Conservation (phyloP, 345 rosid genomes). For the Salix dunnii region DNA sequence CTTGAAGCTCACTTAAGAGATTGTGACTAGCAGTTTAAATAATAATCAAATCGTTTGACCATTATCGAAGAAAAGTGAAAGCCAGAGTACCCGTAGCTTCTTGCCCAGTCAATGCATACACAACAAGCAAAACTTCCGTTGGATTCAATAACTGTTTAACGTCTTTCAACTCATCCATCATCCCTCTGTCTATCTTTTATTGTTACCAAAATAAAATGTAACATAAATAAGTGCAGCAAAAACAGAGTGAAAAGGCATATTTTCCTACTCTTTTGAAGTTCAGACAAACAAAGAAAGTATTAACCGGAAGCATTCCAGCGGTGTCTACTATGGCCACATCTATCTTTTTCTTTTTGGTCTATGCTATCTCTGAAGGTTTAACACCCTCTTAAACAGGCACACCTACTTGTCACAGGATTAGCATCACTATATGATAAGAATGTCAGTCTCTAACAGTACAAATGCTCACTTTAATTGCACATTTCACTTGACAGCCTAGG, state of each 20-base stretch:
- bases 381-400: constrained; percentile 85
- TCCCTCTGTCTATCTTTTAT: constrained; percentile 78
- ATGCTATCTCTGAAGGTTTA: constrained; percentile 78
- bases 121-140: constrained; percentile 90
- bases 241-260: not conserved
- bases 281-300: not conserved
- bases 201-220: constrained; percentile 1
- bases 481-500: constrained; percentile 3
- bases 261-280: not conserved
- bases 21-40: not conserved
- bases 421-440: not conserved
- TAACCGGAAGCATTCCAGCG: constrained; percentile 97
- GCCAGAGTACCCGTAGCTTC: constrained; percentile 80
- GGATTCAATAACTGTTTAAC: constrained; percentile 80
- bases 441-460: not conserved
- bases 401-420: constrained; percentile 62
- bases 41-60: not conserved
- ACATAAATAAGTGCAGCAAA: not conserved
- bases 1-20: not conserved
- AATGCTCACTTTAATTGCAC: not conserved
- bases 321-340: constrained; percentile 94
- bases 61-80: not conserved
- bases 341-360: constrained; percentile 74
- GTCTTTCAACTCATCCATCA: constrained; percentile 99
- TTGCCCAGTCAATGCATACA: constrained; percentile 99